Conservation (phyloP, 495 filamentous ascomycete genomes). For the Xanthoparmelia taractica region DNA sequence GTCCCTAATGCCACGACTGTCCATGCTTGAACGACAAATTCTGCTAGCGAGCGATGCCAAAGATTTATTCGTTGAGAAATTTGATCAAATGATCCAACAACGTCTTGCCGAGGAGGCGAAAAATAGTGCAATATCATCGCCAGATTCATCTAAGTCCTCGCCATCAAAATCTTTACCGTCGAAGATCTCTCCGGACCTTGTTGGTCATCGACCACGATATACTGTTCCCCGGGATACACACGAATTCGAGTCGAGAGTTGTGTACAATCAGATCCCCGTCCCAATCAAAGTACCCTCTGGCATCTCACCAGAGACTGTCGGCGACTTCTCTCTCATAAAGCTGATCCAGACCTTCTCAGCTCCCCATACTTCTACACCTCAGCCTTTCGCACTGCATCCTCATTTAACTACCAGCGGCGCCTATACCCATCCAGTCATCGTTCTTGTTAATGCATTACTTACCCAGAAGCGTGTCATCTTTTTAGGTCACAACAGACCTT, state of each 20-base stretch:
- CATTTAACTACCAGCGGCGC: slow-evolving; percentile 90
- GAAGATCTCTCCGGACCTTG: slow-evolving; percentile 30
- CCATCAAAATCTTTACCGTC: slow-evolving; percentile 26
- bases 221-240: slow-evolving; percentile 84
- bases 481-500: slow-evolving; percentile 87
- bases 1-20: slow-evolving; percentile 83
- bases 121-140: slow-evolving; percentile 25
- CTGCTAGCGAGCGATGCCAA: slow-evolving; percentile 86
- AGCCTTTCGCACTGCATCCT: slow-evolving; percentile 77
- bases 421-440: slow-evolving; percentile 47
- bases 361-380: slow-evolving; percentile 70
- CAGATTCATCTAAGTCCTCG: slow-evolving; percentile 28
- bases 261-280: slow-evolving; percentile 91
- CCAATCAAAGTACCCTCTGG: slow-evolving; percentile 93
- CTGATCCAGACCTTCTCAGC: slow-evolving; percentile 88
- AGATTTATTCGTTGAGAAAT: slow-evolving; percentile 96
- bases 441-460: slow-evolving; percentile 58
- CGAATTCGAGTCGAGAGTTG: slow-evolving; percentile 89
- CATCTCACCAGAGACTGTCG: slow-evolving; percentile 89
- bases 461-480: slow-evolving; percentile 97
- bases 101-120: slow-evolving; percentile 43
- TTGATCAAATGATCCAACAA: slow-evolving; percentile 84
- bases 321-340: slow-evolving; percentile 95
- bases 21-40: slow-evolving; percentile 73
- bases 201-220: slow-evolving; percentile 52